These are phyloP conservation scores for Crataegus laevigata DNA, from an alignment of 306 rosid species.

Conservation along the genomic window DNA sequence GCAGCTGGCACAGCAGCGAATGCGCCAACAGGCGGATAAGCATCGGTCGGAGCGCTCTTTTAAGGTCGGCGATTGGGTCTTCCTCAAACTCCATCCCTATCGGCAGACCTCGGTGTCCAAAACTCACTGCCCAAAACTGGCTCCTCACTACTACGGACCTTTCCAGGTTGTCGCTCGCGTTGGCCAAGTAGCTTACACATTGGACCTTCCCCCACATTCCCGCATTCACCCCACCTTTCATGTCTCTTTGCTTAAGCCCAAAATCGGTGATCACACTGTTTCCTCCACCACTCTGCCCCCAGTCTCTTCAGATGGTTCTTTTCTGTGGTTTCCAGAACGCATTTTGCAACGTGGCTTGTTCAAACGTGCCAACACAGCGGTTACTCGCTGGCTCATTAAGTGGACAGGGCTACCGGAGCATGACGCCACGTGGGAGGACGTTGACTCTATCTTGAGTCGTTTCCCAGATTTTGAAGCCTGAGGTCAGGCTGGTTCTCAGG, in stretches of 20 bases:
- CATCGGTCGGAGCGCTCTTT: too few relatives aligned
- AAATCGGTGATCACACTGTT: too few relatives aligned
- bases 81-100: background rate
- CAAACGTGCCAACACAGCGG: background rate
- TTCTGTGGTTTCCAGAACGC: too few relatives aligned
- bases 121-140: too few relatives aligned
- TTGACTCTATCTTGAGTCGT: accelerated
- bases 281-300: background rate
- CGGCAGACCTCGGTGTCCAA: background rate
- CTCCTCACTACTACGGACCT: background rate
- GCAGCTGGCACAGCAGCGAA: background rate
- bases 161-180: background rate
- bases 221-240: background rate
- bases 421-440: background rate
- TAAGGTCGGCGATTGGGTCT: background rate
- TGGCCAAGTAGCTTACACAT: background rate
- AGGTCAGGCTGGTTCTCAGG: background rate
- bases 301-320: background rate
- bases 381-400: background rate
- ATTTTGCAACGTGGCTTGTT: background rate
- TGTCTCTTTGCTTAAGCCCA: background rate
- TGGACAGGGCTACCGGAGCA: background rate
- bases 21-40: background rate
- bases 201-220: background rate
- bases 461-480: background rate